These are phyloP conservation scores for Aspergillus sparsus DNA, from an alignment of 495 filamentous ascomycete species.

Conservation along the genomic window DNA sequence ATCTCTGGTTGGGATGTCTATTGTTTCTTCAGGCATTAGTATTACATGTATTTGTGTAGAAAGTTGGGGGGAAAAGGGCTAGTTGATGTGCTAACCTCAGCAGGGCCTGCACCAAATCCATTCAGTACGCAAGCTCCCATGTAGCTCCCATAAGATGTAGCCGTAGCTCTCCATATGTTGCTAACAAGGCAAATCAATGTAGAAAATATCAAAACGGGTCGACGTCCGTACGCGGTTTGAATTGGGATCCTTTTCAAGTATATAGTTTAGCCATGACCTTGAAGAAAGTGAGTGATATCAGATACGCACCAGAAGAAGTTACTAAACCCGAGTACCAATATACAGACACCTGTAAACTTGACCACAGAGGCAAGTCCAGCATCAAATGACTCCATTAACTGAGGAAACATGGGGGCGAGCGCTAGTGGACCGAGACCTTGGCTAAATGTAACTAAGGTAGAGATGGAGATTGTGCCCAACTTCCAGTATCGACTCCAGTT, in stretches of 20 bases:
- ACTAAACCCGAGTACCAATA: constrained; percentile 62
- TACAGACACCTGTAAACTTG: constrained; percentile 59
- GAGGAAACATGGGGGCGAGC: constrained; percentile 58
- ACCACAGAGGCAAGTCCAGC: constrained; percentile 51
- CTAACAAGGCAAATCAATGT: constrained; percentile 56
- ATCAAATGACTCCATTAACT: constrained; percentile 57
- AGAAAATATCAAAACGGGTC: constrained; percentile 59
- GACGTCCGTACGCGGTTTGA: constrained; percentile 57
- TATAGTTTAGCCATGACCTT: neutral
- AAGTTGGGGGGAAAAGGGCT: neutral
- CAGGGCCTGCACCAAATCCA: constrained; percentile 59
- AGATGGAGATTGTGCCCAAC: constrained; percentile 45
- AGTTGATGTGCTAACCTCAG: constrained; percentile 30
- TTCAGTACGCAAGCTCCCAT: constrained; percentile 64
- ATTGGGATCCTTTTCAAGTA: constrained; percentile 52
- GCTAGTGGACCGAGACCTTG: constrained; percentile 61
- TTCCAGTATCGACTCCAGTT: constrained; percentile 49
- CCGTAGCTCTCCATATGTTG: constrained; percentile 60
- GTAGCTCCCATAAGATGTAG: constrained; percentile 58
- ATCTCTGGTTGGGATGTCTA: constrained; percentile 63
- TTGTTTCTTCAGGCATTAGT: neutral
- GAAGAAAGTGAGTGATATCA: too few relatives aligned
- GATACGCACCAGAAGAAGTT: constrained; percentile 58
- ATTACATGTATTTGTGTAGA: neutral
- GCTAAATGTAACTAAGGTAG: constrained; percentile 54